These are phyloP conservation scores for Dothideomycetes sp. DNA, from an alignment of 2,329 filamentous ascomycete genomes.

Conservation along the genomic window DNA sequence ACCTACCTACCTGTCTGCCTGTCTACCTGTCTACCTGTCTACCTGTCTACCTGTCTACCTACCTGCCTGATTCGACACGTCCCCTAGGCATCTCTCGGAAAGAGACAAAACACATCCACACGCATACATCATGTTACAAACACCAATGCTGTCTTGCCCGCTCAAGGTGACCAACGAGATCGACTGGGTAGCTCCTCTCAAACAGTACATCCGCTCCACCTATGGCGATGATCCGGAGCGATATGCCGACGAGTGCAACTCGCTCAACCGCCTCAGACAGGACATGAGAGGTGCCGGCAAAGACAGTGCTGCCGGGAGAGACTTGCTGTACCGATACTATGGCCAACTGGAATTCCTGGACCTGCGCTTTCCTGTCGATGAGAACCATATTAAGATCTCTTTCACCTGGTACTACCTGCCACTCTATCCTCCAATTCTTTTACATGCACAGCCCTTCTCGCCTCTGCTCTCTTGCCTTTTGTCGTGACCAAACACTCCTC, in stretches of 20 bases:
- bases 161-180: constrained; percentile 94
- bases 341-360: constrained; percentile 93
- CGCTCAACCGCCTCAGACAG: constrained; percentile 87
- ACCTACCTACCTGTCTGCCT: neutral
- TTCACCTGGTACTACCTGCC: constrained; percentile 72
- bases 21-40: too few relatives aligned
- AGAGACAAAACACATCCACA: too few relatives aligned
- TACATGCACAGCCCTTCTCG: neutral
- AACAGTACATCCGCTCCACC: constrained; percentile 83
- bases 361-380: constrained; percentile 89
- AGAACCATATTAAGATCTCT: constrained; percentile 97
- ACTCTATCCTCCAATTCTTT: neutral
- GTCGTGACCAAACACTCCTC: neutral
- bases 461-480: neutral
- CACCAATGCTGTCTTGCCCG: constrained; percentile 91
- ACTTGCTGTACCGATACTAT: constrained; percentile 94
- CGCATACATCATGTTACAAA: constrained; percentile 57
- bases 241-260: constrained; percentile 90
- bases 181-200: constrained; percentile 90
- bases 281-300: constrained; percentile 97
- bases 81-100: too few relatives aligned
- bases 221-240: constrained; percentile 96
- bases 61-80: too few relatives aligned
- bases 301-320: constrained; percentile 86
- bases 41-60: too few relatives aligned